Percentiles rank a stretch among this genome's conserved stretches.
These are phyloP conservation scores for Plasmodium fragile DNA, from an alignment of 169 alveolate genomes.

Conservation along the genomic window DNA sequence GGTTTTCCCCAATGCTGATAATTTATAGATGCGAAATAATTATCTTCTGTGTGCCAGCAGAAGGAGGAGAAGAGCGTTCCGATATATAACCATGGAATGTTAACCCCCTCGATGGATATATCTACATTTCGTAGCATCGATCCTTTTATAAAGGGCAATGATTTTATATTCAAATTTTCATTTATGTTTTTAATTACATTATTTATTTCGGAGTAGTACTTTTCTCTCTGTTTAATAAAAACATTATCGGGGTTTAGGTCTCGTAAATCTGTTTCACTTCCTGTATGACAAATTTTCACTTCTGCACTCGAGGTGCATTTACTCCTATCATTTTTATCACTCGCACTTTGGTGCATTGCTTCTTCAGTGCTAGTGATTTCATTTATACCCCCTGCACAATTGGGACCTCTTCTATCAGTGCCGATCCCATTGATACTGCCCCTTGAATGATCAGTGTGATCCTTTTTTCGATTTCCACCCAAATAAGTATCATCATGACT, in stretches of 20 bases:
- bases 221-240: conserved; percentile 24
- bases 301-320: not conserved
- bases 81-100: conserved; percentile 93
- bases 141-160: conserved; percentile 84
- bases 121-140: conserved; percentile 85
- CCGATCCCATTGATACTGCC: not conserved
- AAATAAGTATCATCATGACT: not conserved
- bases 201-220: conserved; percentile 44
- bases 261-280: not conserved
- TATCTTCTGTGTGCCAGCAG: conserved; percentile 98
- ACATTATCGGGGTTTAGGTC: not conserved
- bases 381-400: not conserved
- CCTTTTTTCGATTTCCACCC: not conserved
- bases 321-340: not conserved
- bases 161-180: conserved; percentile 83
- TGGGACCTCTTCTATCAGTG: not conserved
- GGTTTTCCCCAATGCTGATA: conserved; percentile 95
- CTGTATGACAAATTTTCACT: not conserved
- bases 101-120: conserved; percentile 92
- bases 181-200: conserved; percentile 75
- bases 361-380: not conserved
- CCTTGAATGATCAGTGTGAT: not conserved
- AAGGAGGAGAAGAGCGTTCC: conserved; percentile 95
- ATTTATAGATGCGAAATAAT: conserved; percentile 93
- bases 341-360: not conserved